phyloP scores from a whole-genome alignment of 345 rosid genomes.

The Boechera stricta region DNA sequence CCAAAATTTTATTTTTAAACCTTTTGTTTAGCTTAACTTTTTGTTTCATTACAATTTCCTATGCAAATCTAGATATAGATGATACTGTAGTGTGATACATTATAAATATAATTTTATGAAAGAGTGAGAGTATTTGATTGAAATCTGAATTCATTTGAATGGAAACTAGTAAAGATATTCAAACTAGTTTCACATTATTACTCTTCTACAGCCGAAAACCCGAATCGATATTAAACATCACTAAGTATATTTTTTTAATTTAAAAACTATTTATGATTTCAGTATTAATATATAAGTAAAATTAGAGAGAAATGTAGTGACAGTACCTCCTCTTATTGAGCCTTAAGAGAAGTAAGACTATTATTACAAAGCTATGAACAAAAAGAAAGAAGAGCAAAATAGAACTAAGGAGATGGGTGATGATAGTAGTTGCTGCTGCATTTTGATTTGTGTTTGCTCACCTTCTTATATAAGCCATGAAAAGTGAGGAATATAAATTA shows the following conservation, averaged over 20 bases:
- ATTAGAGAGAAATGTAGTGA: conserved; percentile 22
- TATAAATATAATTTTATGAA: background rate
- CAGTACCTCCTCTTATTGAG: conserved; percentile 45
- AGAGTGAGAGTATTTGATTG: background rate
- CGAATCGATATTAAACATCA: no score
- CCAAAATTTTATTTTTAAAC: background rate
- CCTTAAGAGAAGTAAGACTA: conserved; percentile 29
- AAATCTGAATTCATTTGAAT: background rate
- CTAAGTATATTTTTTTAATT: no score
- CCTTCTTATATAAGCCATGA: conserved; percentile 43
- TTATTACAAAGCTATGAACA: conserved; percentile 41
- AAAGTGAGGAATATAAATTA: conserved; percentile 22
- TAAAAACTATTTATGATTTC: background rate
- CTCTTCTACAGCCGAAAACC: no score
- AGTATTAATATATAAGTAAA: background rate
- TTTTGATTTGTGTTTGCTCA: conserved; percentile 23
- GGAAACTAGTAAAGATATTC: background rate
- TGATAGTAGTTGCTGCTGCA: conserved; percentile 51
- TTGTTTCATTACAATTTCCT: background rate
- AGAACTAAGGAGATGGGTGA: conserved; percentile 44
- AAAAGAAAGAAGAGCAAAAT: conserved; percentile 36
- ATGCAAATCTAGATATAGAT: background rate
- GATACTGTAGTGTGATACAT: background rate
- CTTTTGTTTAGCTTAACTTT: background rate
- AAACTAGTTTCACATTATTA: background rate